phyloP scores from a whole-genome alignment of 805 yeast genomes.

The Yarrowia porcina region DNA sequence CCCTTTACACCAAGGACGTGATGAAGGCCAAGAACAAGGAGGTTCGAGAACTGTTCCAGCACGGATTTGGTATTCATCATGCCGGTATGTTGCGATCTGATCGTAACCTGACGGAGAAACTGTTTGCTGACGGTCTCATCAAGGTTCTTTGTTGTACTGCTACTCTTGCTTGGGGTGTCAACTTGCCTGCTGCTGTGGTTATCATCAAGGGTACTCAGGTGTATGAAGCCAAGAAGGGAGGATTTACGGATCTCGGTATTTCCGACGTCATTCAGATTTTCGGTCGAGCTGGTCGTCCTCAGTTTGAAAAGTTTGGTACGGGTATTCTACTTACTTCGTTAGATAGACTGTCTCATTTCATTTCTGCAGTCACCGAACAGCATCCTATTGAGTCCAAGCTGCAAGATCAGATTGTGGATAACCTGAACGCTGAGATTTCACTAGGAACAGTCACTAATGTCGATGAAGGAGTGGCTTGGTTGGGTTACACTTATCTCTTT shows the following conservation, averaged over 20 bases:
- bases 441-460: constrained; percentile 92
- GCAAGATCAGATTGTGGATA: constrained; percentile 76
- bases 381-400: constrained; percentile 92
- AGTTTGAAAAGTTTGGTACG: constrained; percentile 85
- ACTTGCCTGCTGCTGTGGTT: constrained; percentile 96
- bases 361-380: constrained; percentile 86
- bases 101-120: constrained; percentile 80
- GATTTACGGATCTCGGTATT: constrained; percentile 87
- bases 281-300: constrained; percentile 99
- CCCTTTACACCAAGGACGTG: constrained; percentile 55
- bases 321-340: constrained; percentile 84
- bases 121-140: constrained; percentile 82
- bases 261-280: constrained; percentile 96
- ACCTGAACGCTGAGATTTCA: constrained; percentile 93
- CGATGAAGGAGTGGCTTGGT: constrained; percentile 94
- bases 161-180: constrained; percentile 99
- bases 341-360: constrained; percentile 80
- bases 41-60: constrained; percentile 68
- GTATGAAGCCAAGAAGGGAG: constrained; percentile 92
- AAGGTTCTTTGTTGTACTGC: constrained; percentile 94
- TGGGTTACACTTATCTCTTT: constrained; percentile 93
- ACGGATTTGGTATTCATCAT: constrained; percentile 92
- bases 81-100: constrained; percentile 95
- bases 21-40: constrained; percentile 68
- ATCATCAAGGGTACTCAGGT: constrained; percentile 95